phyloP scores from a whole-genome alignment of 441 rosid genomes.

The Gossypium schwendimanii region DNA sequence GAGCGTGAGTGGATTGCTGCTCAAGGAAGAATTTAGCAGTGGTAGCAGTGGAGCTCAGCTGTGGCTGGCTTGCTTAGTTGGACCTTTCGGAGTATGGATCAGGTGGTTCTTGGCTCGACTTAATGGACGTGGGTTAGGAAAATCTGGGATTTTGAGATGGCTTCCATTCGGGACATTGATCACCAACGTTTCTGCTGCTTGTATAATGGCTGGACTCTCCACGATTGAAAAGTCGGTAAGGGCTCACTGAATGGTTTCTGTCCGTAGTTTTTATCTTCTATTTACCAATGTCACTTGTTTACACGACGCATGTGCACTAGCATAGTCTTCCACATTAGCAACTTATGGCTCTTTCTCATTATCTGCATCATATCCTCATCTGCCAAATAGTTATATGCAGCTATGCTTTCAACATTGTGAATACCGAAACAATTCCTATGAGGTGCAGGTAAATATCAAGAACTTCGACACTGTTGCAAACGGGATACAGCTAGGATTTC shows the following conservation, averaged over 20 bases:
- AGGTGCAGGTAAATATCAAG: constrained; percentile 45
- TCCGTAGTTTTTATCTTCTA: background rate
- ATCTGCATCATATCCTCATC: background rate
- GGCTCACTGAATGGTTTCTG: background rate
- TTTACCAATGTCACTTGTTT: background rate
- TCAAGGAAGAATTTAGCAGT: constrained; percentile 42
- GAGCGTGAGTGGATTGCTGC: constrained; percentile 39
- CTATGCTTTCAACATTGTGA: background rate
- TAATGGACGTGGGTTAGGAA: constrained; percentile 79
- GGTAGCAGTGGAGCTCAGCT: constrained; percentile 51
- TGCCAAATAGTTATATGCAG: background rate
- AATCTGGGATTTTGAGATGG: constrained; percentile 51
- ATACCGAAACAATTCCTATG: background rate
- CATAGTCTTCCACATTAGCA: background rate
- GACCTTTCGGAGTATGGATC: constrained; percentile 76
- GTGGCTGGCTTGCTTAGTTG: constrained; percentile 80
- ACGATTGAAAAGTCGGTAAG: constrained; percentile 55
- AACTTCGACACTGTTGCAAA: constrained; percentile 40
- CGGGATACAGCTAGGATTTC: constrained; percentile 64
- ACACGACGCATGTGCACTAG: background rate
- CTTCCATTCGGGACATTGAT: constrained; percentile 74
- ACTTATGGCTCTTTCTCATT: too few species aligned
- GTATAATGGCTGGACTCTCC: constrained; percentile 66
- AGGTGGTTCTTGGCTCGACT: constrained; percentile 84
- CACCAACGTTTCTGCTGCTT: constrained; percentile 75